Evolutionary conservation across 2,329 filamentous ascomycete genomes (phyloP).

Genomic region (Fusarium staphyleae): DNA sequence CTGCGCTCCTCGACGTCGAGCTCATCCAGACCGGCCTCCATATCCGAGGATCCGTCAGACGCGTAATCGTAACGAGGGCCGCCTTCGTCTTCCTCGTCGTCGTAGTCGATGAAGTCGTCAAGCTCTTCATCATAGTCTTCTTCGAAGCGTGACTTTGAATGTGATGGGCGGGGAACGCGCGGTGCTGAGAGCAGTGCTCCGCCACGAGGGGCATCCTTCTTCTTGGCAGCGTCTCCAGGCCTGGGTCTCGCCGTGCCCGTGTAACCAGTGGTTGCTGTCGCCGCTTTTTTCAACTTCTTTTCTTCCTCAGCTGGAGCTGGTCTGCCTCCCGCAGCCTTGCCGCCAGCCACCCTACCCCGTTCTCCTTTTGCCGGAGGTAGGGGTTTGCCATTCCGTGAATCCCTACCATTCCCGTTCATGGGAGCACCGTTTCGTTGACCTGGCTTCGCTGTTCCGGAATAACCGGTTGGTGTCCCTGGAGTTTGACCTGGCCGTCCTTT

Average conservation of each 20-base stretch:
- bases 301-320: conserved; percentile 39
- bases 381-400: conserved; percentile 33
- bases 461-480: conserved; percentile 32
- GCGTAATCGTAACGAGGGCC: conserved; percentile 61
- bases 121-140: conserved; percentile 70
- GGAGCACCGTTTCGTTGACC: conserved; percentile 36
- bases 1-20: conserved; percentile 74
- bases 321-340: conserved; percentile 33
- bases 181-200: conserved; percentile 51
- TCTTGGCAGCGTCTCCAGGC: conserved; percentile 47
- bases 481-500: conserved; percentile 26
- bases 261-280: conserved; percentile 69
- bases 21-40: conserved; percentile 79
- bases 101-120: conserved; percentile 68
- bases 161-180: conserved; percentile 37
- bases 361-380: conserved; percentile 26
- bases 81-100: conserved; percentile 60
- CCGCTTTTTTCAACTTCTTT: conserved; percentile 69
- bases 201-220: conserved; percentile 48
- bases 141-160: conserved; percentile 52
- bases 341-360: conserved; percentile 29
- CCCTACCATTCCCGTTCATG: conserved; percentile 35
- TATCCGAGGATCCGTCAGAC: conserved; percentile 74
- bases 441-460: conserved; percentile 45
- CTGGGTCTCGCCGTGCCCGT: conserved; percentile 69